Evolutionary conservation across 305 asterid genomes (phyloP), one percentile per base, ranked within the genome.

Genomic region (Fraxinus greggii): DNA sequence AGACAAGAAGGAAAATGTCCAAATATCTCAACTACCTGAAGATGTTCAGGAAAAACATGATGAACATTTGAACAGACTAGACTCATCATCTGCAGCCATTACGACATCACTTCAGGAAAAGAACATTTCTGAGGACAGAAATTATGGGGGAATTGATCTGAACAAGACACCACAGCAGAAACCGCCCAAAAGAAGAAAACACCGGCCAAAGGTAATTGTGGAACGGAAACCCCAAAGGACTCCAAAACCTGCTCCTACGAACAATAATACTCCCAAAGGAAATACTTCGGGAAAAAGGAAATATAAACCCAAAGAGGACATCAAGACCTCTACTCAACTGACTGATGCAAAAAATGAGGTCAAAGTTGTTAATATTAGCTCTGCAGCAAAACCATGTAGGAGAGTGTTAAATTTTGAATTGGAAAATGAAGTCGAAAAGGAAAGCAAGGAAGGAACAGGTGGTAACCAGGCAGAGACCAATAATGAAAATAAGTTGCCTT

Each of bases 171-270:
- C 97, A 70, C 89, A 82, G 78, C 90, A 76, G 61, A 93, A 87
- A 84, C 48, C 93, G 59, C 94, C 93, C 59, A 95, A 83, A 86
- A 92, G 97, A 85, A 89, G 87, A 79, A 95, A 95, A 86, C 96
- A 92, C 88, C 86, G 97, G 75, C 98, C 99, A 1, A 95, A 95
- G 88, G 99, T 95, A 35, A 87, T 95, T 5, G 86, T 83, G 67
- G 98, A 94, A 90, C 92, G 91, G 85, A 89, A 95, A 87, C 87
- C 91, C 76, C 94, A 89, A 84, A 87, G 90, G 84, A 80, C 88
- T 32, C 92, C 92, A 6, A 94, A 87, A 85, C 79, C 93, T 84
- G 85, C 89, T 65, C 75, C 89, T 63, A 59, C 81, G 3, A 77
- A 67, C 82, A 75, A 81, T 73, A 82, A 79, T 76, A 83, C 88